Base-by-base conservation (phyloP, 306 rosid species). In the Medicago arabica region DNA sequence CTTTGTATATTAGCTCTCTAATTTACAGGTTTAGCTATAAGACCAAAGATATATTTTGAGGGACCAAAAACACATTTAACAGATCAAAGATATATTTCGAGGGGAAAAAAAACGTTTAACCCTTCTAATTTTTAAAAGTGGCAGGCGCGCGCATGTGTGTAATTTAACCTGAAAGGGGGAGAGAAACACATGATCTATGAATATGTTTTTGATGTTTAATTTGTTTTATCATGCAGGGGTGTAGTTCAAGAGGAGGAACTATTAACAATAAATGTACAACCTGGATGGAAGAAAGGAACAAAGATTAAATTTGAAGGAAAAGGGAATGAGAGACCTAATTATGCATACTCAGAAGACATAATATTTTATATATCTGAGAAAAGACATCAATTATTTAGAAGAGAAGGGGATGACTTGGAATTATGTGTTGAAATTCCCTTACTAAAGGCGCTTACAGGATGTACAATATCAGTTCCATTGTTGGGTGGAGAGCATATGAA, bases 251-350 rank as follows among this genome's bases (percentile, higher is more conserved):
- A 92, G 75, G 93, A 89, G 53, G 98, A 96, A 44, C 7, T 75
- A 47, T 4, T 92, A 25, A 87, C 88, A 0, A 89, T 92, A 80
- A 69, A 88, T 47, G 96, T 96, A 40, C 71, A 89, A 70, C 98
- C 99, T 0, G 98, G 99, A 72, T 96, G 99, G 98, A 92, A 5
- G 67, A 87, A 86, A 64, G 97, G 99, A 47, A 96, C 99, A 13
- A 90, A 75, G 81, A 86, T 96, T 28, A 92, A 83, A 85, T 96
- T 92, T 12, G 90, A 85, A 85, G 97, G 97, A 55, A 85, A 80
- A 85, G 97, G 92, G 44, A 89, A 83, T 19, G 93, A 82, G 69
- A 87, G 71, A 38, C 79, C 80, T 0, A 89, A 89, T 34, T 34
- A 34, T 17, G 51, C 58, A 17, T 75, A 50, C 72, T 75, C 84